Evolutionary conservation across 495 filamentous ascomycete genomes (phyloP).

Genomic region (Durotheca rogersii): DNA sequence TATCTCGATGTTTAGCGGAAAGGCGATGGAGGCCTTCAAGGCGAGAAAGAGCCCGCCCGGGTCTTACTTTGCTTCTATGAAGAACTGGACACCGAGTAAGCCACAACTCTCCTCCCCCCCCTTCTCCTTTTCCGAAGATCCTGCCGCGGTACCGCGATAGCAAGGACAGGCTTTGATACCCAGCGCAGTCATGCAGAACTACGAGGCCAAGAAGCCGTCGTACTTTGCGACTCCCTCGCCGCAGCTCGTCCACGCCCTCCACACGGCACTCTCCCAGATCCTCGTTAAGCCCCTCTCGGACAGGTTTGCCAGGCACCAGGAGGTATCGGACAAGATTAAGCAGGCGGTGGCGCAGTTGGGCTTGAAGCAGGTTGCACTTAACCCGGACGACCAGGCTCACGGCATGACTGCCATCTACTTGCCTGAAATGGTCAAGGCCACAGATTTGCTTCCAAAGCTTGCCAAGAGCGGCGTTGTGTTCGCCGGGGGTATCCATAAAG

Average conservation of each 20-base stretch:
- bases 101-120: not conserved
- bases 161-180: too few species aligned
- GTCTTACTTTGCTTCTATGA: conserved; percentile 92
- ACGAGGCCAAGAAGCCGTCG: conserved; percentile 92
- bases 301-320: conserved; percentile 76
- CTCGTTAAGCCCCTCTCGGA: conserved; percentile 72
- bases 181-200: conserved; percentile 85
- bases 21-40: conserved; percentile 81
- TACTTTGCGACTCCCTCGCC: conserved; percentile 98
- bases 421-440: conserved; percentile 74
- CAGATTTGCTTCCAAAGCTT: conserved; percentile 82
- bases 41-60: conserved; percentile 73
- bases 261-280: conserved; percentile 90
- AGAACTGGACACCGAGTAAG: conserved; percentile 91
- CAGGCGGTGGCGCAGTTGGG: conserved; percentile 73
- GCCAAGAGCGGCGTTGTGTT: conserved; percentile 91
- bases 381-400: conserved; percentile 88
- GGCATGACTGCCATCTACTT: conserved; percentile 98
- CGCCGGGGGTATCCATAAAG: conserved; percentile 91
- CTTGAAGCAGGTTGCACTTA: conserved; percentile 78
- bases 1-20: conserved; percentile 87
- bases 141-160: too few species aligned
- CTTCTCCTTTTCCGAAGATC: too few species aligned
- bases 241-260: conserved; percentile 89
- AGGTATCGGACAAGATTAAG: conserved; percentile 80